phyloP scores from a whole-genome alignment of 2,329 filamentous ascomycete genomes.

The Arthrobotrys sphaeroides region DNA sequence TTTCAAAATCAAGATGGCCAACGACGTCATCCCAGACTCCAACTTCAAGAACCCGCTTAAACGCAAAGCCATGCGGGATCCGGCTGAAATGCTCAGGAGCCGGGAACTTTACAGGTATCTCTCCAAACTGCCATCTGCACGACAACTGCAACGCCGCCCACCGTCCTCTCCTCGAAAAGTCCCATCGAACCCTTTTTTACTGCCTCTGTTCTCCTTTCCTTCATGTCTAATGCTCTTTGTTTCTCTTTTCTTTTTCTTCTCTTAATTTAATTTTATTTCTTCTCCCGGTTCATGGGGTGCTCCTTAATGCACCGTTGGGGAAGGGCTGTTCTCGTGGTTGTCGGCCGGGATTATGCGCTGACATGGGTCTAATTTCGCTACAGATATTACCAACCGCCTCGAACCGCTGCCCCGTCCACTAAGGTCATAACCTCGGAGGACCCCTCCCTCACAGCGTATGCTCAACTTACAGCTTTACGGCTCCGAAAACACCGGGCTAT shows the following conservation, averaged over 20 bases:
- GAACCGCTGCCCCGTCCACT: not conserved
- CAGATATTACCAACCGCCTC: conserved; percentile 44
- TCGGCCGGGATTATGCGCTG: conserved; percentile 23
- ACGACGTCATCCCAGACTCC: conserved; percentile 43
- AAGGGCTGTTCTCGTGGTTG: conserved; percentile 2
- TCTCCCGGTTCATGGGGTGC: not conserved
- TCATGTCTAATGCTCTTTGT: not conserved
- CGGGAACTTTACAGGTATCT: conserved; percentile 48
- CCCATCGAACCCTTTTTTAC: not conserved
- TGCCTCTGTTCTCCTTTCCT: not conserved
- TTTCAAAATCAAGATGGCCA: conserved; percentile 43
- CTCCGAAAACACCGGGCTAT: conserved; percentile 65
- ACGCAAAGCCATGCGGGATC: conserved; percentile 40
- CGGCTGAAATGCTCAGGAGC: conserved; percentile 35
- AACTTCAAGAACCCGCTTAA: conserved; percentile 30
- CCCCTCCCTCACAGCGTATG: conserved; percentile 64
- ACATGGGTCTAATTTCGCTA: conserved; percentile 20
- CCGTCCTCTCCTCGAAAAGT: not conserved
- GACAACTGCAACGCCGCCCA: not conserved
- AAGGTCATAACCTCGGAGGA: conserved; percentile 61
- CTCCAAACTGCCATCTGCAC: not conserved
- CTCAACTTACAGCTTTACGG: conserved; percentile 66
- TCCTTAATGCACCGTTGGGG: not conserved
- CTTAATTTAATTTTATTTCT: no score
- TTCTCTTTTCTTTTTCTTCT: not conserved